A percentile compares a stretch with the other conserved stretches of the same genome.
These are phyloP conservation scores for Magnolia kwangsiensis DNA, from an alignment of 164 flowering plant species.

Conservation along the genomic window DNA sequence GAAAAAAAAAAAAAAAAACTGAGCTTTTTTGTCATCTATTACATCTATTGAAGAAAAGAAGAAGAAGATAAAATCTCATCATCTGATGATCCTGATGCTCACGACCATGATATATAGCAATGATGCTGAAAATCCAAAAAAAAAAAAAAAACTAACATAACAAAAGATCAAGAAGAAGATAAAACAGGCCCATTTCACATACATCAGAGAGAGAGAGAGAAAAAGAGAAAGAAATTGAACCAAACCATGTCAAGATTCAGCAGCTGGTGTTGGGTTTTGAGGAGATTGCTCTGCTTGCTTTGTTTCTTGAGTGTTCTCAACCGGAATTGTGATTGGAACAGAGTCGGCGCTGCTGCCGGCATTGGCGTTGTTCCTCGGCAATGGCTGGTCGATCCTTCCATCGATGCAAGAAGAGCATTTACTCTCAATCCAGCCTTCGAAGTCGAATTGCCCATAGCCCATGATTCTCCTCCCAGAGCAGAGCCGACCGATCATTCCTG, in stretches of 20 bases:
- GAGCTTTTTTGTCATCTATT: too few relatives aligned
- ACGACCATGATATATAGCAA: background rate
- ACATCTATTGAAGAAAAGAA: background rate
- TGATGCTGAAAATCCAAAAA: background rate
- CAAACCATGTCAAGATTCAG: constrained; percentile 15
- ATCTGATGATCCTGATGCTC: background rate
- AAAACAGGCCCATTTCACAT: constrained; percentile 13
- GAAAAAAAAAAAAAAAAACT: too few relatives aligned
- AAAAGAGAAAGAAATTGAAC: background rate
- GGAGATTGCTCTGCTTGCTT: constrained; percentile 20
- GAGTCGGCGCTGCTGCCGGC: constrained; percentile 8
- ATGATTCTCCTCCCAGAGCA: constrained; percentile 64
- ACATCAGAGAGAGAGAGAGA: background rate
- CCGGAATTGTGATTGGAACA: constrained; percentile 21
- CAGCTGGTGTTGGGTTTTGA: constrained; percentile 9
- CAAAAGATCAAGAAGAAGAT: background rate
- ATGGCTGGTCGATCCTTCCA: constrained; percentile 38
- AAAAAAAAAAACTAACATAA: background rate
- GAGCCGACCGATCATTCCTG: constrained; percentile 69
- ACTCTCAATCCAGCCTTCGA: constrained; percentile 68
- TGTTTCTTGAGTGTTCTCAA: constrained; percentile 23
- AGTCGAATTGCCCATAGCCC: constrained; percentile 57
- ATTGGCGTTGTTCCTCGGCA: background rate
- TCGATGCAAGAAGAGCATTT: constrained; percentile 70
- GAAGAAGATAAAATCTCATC: background rate